Evolutionary conservation across 495 filamentous ascomycete species (phyloP).

Genomic region (Podospora fimiseda): DNA sequence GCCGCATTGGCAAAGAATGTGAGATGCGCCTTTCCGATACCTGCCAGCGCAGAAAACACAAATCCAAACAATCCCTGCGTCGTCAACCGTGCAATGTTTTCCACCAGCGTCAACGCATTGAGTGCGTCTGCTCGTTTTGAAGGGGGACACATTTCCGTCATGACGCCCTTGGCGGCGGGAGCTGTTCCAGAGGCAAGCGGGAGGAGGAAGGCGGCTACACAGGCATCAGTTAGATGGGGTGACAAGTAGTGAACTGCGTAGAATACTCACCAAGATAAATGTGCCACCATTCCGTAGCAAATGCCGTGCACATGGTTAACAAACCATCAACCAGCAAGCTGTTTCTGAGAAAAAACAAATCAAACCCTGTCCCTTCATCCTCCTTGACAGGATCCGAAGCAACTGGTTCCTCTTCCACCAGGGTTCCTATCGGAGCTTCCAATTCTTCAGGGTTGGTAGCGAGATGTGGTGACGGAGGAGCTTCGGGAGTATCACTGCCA

Average conservation of each 20-base stretch:
- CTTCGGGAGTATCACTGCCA: not conserved
- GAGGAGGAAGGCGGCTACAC: constrained; percentile 36
- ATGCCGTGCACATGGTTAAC: constrained; percentile 45
- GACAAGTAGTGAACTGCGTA: not conserved
- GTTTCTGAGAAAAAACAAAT: constrained; percentile 48
- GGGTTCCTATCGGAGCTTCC: constrained; percentile 32
- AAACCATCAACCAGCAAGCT: constrained; percentile 47
- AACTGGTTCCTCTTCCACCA: constrained; percentile 40
- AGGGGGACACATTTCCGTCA: constrained; percentile 47
- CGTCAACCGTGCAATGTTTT: constrained; percentile 45
- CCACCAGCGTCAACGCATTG: constrained; percentile 50
- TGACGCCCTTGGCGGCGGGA: constrained; percentile 51
- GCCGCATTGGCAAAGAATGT: constrained; percentile 50
- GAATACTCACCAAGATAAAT: constrained; percentile 41
- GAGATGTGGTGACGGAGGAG: not conserved
- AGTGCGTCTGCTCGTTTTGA: constrained; percentile 46
- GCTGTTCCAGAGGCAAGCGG: constrained; percentile 52
- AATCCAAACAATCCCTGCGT: constrained; percentile 51
- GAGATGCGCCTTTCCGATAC: constrained; percentile 40
- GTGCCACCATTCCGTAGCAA: constrained; percentile 47
- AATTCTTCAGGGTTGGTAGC: constrained; percentile 33
- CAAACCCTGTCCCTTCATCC: constrained; percentile 41
- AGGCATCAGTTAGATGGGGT: constrained; percentile 1
- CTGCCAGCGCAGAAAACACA: constrained; percentile 46
- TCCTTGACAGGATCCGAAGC: constrained; percentile 17